Conservation (phyloP, 2,329 filamentous ascomycete genomes). For the Neofusicoccum sp. region DNA sequence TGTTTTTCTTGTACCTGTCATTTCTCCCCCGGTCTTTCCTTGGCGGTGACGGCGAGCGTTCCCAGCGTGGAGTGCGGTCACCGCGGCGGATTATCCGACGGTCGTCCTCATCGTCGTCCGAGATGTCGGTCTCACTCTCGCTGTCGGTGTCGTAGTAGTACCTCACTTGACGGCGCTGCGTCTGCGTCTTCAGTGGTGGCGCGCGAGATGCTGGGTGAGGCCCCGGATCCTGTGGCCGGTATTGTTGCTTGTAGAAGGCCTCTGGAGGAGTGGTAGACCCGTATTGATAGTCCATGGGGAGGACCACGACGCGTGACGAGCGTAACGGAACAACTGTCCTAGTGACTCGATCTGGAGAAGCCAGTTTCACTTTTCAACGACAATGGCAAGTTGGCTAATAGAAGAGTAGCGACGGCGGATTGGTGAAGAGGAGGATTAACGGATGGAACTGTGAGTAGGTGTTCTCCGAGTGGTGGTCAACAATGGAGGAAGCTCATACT, state of each 20-base stretch:
- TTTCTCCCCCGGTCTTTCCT: no score
- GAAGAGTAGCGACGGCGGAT: neutral
- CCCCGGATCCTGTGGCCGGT: neutral
- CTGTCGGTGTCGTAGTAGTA: neutral
- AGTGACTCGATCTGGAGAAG: neutral
- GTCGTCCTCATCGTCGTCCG: neutral
- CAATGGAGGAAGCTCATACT: neutral
- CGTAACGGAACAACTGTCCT: neutral
- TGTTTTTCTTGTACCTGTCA: neutral
- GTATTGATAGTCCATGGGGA: neutral
- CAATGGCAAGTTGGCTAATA: no score
- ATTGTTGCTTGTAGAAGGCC: neutral
- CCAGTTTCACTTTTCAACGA: neutral
- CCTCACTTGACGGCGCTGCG: no score
- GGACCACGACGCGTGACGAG: neutral
- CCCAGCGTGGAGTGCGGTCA: neutral
- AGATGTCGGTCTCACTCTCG: neutral
- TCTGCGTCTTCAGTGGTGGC: no score
- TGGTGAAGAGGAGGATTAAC: neutral
- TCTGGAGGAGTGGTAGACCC: neutral
- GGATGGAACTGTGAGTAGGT: neutral
- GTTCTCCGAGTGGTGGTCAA: neutral
- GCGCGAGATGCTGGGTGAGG: no score
- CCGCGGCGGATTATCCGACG: neutral
- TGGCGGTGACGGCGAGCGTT: neutral